These are phyloP conservation scores for Fusarium temperatum DNA, from an alignment of 2,329 filamentous ascomycete genomes.

Conservation along the genomic window DNA sequence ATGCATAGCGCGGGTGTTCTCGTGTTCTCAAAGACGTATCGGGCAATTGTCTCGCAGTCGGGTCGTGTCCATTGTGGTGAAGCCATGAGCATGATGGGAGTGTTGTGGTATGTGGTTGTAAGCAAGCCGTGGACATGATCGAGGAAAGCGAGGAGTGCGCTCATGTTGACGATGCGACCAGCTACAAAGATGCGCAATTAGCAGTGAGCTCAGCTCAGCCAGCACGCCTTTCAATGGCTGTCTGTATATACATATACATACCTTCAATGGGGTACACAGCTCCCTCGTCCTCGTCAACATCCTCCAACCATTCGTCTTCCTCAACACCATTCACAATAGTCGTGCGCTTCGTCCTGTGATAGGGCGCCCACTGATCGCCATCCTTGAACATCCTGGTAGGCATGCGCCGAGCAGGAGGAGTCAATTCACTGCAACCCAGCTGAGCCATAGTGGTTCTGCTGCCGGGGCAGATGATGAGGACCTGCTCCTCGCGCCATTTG, in stretches of 20 bases:
- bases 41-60: conserved; percentile 86
- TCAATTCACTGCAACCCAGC: conserved; percentile 89
- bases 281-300: conserved; percentile 85
- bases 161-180: conserved; percentile 89
- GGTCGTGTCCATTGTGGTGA: conserved; percentile 90
- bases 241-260: conserved; percentile 61
- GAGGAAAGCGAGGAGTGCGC: conserved; percentile 91
- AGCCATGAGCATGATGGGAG: conserved; percentile 88
- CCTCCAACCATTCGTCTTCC: conserved; percentile 84
- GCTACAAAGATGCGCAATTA: conserved; percentile 54
- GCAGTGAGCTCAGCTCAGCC: background rate
- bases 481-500: conserved; percentile 72
- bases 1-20: conserved; percentile 92
- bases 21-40: conserved; percentile 97
- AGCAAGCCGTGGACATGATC: conserved; percentile 91
- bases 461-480: conserved; percentile 79
- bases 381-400: conserved; percentile 96
- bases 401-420: conserved; percentile 85
- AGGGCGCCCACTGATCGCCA: conserved; percentile 78
- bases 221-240: background rate
- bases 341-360: conserved; percentile 75
- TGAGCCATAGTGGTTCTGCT: conserved; percentile 92
- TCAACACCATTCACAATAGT: conserved; percentile 59
- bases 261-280: conserved; percentile 86
- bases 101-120: conserved; percentile 94